Evolutionary conservation across 805 yeast species (phyloP).

Genomic region (Saccharomycopsis vini): DNA sequence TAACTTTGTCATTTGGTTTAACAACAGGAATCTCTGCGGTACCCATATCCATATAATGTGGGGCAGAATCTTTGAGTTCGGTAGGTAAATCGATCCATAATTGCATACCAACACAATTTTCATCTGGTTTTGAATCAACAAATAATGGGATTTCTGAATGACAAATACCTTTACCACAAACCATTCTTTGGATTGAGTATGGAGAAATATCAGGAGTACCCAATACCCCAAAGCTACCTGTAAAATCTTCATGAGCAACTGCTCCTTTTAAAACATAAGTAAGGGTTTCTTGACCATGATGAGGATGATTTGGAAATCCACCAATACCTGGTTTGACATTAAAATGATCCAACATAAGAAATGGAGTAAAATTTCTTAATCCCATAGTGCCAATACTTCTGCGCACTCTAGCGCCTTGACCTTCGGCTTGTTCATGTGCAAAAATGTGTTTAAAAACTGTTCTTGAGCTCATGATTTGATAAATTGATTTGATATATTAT

Average conservation of each 20-base stretch:
- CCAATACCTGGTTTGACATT: conserved; percentile 51
- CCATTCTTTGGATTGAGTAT: conserved; percentile 96
- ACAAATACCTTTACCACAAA: conserved; percentile 82
- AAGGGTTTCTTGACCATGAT: conserved; percentile 76
- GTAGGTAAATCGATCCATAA: conserved; percentile 82
- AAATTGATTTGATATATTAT: too few relatives aligned
- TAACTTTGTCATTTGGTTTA: conserved; percentile 52
- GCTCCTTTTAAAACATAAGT: conserved; percentile 58
- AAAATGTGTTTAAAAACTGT: conserved; percentile 40
- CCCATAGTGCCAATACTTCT: conserved; percentile 65
- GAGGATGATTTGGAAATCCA: conserved; percentile 82
- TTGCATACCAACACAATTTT: conserved; percentile 62
- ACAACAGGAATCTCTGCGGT: conserved; percentile 44
- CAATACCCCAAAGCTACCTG: conserved; percentile 72
- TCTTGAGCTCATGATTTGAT: conserved; percentile 30
- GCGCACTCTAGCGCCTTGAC: conserved; percentile 81
- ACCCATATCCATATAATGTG: conserved; percentile 59
- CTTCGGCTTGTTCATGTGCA: conserved; percentile 71
- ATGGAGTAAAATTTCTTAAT: conserved; percentile 72
- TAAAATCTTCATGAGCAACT: conserved; percentile 78
- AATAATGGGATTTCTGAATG: conserved; percentile 81
- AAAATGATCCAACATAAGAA: conserved; percentile 76
- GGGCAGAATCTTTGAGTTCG: conserved; percentile 50
- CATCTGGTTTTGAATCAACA: conserved; percentile 30
- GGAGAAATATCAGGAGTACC: conserved; percentile 75